Evolutionary conservation across 2,329 filamentous ascomycete species (phyloP).

Genomic region (Pyrenophora seminiperda): DNA sequence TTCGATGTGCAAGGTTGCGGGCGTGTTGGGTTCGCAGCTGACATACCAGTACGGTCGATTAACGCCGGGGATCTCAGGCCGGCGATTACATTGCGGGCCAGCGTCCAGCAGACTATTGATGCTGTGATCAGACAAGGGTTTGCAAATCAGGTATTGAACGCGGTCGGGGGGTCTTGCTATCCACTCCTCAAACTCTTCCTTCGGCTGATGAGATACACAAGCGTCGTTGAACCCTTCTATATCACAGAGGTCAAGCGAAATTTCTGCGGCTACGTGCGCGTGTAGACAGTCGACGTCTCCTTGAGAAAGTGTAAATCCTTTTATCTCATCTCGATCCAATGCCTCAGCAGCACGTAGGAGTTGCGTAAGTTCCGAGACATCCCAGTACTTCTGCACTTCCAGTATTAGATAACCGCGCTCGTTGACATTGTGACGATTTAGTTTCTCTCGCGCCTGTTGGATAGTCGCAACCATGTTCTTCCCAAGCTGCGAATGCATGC

Average conservation of each 20-base stretch:
- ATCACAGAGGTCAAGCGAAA: background rate
- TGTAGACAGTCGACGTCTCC: constrained; percentile 1
- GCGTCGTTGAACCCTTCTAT: constrained; percentile 1
- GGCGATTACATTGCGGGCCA: background rate
- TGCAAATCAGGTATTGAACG: constrained; percentile 8
- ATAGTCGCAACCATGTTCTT: constrained; percentile 9
- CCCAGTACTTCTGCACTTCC: background rate
- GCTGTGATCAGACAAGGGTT: constrained; percentile 2
- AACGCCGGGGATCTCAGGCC: constrained; percentile 11
- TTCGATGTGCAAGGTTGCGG: constrained; percentile 11
- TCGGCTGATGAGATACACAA: background rate
- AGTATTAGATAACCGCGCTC: constrained; percentile 10
- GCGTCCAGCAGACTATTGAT: constrained; percentile 13
- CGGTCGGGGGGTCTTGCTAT: constrained; percentile 1
- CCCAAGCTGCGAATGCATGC: constrained; percentile 1
- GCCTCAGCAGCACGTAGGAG: background rate
- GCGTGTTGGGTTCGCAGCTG: constrained; percentile 3
- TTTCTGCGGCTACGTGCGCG: constrained; percentile 1
- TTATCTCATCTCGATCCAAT: background rate
- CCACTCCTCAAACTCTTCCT: constrained; percentile 7
- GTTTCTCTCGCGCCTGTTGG: background rate
- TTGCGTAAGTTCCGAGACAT: constrained; percentile 5
- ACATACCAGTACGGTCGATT: constrained; percentile 16
- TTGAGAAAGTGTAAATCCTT: constrained; percentile 6
- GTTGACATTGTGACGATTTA: background rate